These are phyloP conservation scores for Collybiopsis luxurians DNA, from an alignment of 768 basidiomycete species.

Conservation along the genomic window DNA sequence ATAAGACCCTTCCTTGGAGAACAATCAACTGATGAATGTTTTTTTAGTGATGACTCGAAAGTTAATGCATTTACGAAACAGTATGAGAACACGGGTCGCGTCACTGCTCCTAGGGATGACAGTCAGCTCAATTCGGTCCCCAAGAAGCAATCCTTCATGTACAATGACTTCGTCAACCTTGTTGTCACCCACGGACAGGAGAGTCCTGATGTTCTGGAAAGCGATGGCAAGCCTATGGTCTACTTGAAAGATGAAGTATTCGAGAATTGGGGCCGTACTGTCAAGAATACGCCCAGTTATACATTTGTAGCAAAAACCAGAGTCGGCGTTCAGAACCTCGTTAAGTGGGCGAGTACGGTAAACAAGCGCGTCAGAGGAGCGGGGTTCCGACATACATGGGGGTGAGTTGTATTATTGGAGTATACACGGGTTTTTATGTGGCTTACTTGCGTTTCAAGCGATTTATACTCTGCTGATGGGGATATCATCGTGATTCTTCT, in stretches of 20 bases:
- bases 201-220: not conserved
- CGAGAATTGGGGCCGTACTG: not conserved
- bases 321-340: not conserved
- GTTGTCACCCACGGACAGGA: not conserved
- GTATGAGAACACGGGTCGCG: not conserved
- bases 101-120: not conserved
- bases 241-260: not conserved
- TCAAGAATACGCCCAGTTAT: not conserved
- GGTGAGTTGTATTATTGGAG: not conserved
- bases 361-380: not conserved
- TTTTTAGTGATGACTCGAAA: too few species aligned
- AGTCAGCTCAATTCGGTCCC: not conserved
- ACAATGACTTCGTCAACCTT: not conserved
- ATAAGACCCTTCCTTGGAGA: not conserved
- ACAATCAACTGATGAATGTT: not conserved
- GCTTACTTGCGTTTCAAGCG: not conserved
- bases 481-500: not conserved
- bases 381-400: constrained; percentile 4
- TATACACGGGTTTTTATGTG: not conserved
- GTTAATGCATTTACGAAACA: not conserved
- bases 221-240: not conserved
- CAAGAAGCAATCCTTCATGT: not conserved
- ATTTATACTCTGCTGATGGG: not conserved
- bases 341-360: not conserved
- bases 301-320: not conserved